Base-by-base conservation (phyloP, 805 yeast species). In the Zygosaccharomyces bisporus region DNA sequence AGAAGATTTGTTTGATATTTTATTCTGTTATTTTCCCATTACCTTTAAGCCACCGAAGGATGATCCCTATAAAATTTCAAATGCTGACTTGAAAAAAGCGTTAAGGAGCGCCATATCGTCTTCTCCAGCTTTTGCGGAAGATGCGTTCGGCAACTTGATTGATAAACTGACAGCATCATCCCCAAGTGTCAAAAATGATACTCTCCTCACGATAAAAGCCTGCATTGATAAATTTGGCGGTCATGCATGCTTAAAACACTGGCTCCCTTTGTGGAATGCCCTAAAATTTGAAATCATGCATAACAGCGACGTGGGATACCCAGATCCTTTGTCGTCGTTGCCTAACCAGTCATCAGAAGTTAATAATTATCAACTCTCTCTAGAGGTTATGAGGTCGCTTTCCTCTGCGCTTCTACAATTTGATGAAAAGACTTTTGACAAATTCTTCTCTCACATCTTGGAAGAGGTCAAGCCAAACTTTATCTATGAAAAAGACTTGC, bases 1-100 rank as follows among this genome's bases (percentile, higher is more conserved):
- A 24, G 83, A 83, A 52, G 87, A 86, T 7, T 62, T 93, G 47
- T 95, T 90, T 60, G 99, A 93, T 60, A 79, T 85, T 27, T 72
- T 87, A 32, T 95, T 91, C 61, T 93, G 99, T 64, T 93, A 93
- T 67, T 93, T 91, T 69, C 99, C 99, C 9, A 90, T 93, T 34
- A 85, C 96, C 1, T 93, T 95, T 67, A 81, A 81, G 46, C 96
- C 98, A 1, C 96, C 98, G 3, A 77, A 80, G 38, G 71, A 74
- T 53, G 86, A 86, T 61, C 96, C 91, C 55, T 88, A 89, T 61
- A 79, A 81, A 50, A 85, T 88, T 51, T 79, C 95, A 0, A 78
- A 88, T 1, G 76, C 73, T 1, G 85, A 88, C 43, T 70, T 95
- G 53, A 87, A 86, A 58, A 34, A 56, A 8, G 73, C 77, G 5